phyloP scores from a whole-genome alignment of 202 grass and related monocot species.

The Zizania palustris region DNA sequence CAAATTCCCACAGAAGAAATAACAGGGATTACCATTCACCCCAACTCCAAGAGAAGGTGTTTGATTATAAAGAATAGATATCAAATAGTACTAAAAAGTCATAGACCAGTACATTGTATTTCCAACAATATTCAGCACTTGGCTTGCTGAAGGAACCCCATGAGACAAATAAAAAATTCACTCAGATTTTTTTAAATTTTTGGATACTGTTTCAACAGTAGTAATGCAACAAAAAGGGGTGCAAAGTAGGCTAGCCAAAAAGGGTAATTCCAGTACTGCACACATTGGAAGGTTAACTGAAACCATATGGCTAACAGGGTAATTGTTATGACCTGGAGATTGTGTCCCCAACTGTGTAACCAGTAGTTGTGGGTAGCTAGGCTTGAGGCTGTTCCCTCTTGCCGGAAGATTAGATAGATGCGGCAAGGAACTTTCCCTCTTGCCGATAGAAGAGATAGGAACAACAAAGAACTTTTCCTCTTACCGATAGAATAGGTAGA shows the following conservation, averaged over 20 bases:
- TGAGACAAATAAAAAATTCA: slow-evolving; percentile 8
- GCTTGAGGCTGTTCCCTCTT: too few species aligned
- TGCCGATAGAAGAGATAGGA: too few species aligned
- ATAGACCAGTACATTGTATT: slow-evolving; percentile 10
- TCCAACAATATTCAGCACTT: background rate
- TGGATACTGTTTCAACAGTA: slow-evolving; percentile 9
- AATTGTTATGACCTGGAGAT: too few species aligned
- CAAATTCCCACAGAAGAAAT: background rate
- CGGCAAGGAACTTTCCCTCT: too few species aligned
- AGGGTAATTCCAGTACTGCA: background rate
- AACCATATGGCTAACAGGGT: slow-evolving; percentile 1
- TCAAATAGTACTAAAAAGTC: background rate
- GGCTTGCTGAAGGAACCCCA: background rate
- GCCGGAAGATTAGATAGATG: too few species aligned
- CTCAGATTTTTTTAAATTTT: background rate
- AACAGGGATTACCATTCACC: background rate
- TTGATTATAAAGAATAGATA: background rate
- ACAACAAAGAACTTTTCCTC: too few species aligned
- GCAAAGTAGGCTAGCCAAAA: background rate
- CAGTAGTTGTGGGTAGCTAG: too few species aligned
- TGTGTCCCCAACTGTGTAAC: too few species aligned
- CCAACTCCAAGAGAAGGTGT: background rate
- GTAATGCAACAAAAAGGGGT: background rate
- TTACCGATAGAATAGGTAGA: too few species aligned
- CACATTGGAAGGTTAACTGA: background rate